Evolutionary conservation across 2,329 filamentous ascomycete genomes (phyloP), one percentile per base, ranked within the genome.

Genomic region (Fusarium penzigii): DNA sequence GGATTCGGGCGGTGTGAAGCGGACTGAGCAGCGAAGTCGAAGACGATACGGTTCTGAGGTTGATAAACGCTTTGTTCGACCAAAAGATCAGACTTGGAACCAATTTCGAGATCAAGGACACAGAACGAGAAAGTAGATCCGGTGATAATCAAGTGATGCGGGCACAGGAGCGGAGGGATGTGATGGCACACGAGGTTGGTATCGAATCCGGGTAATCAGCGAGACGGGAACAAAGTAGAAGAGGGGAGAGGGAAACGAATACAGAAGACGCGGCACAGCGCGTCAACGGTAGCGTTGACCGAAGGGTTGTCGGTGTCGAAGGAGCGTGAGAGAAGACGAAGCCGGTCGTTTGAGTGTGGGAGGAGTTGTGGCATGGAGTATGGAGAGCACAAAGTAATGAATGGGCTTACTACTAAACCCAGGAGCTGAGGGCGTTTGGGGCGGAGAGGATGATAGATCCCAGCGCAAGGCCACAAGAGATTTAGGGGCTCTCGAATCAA

Each of bases 291-390:
- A 45, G 52, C 52, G 61, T 56, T 42, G 52, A 52, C 48, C 40
- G 45, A 45, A 42, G 45, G 45, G 52, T 55, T 42, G 48, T 45
- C 47, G 54, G 42, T 41, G 47, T 49, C 57, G 63, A 65, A 65
- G 59, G 63, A 65, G 63, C 61, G 63, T 65, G 56, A 51, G 56
- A 51, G 56, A 56, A 65, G 56, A 61, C 60, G 63, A 65, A 60
- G 63, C 63, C 63, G 53, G 63, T 64, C 59, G 63, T 63, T 58
- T 60, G 50, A 60, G 56, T 54, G 46, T 36, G 32, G 32, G 32
- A 36, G 52, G 20, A 25, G 20, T 25, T 46, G 48, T 64, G 49
- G 62, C 58, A 58, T 55, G 53, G 62, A 55, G 55, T 57, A 25
- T 36, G 32, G 32, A 36, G 32, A 57, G 54, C 56, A 65, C 56